Evolutionary conservation across 306 rosid genomes (phyloP).

Genomic region (Ormosia semicastrata): DNA sequence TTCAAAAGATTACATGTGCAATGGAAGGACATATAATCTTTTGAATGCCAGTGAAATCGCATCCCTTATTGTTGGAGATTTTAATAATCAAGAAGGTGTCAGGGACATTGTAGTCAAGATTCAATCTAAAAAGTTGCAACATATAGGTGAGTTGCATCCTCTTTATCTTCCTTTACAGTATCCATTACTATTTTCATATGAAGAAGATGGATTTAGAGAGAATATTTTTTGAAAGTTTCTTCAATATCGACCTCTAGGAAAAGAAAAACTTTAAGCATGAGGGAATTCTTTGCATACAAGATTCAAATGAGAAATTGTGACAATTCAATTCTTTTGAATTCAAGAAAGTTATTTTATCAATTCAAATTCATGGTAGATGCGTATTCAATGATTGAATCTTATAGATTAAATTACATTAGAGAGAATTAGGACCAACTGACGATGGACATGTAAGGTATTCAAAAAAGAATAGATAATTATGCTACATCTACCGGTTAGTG

Average conservation of each 20-base stretch:
- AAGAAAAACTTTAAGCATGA: neutral
- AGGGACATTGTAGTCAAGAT: no score
- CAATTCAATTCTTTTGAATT: neutral
- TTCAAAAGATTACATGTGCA: no score
- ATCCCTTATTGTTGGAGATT: no score
- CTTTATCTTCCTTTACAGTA: neutral
- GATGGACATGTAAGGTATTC: neutral
- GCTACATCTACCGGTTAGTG: neutral
- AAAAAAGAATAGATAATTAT: neutral
- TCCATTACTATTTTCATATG: neutral
- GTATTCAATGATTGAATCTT: neutral
- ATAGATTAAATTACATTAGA: neutral
- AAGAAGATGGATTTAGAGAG: neutral
- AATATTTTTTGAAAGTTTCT: neutral
- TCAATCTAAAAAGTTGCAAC: no score
- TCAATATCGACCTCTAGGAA: neutral
- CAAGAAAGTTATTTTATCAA: neutral
- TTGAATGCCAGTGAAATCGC: no score
- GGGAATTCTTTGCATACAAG: neutral
- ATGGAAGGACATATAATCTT: no score
- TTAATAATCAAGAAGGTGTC: no score
- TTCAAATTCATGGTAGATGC: neutral
- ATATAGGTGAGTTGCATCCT: no score
- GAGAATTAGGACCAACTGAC: neutral
- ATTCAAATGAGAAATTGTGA: neutral